Conservation (phyloP, 2,329 filamentous ascomycete genomes). For the Trichoderma sp. region DNA sequence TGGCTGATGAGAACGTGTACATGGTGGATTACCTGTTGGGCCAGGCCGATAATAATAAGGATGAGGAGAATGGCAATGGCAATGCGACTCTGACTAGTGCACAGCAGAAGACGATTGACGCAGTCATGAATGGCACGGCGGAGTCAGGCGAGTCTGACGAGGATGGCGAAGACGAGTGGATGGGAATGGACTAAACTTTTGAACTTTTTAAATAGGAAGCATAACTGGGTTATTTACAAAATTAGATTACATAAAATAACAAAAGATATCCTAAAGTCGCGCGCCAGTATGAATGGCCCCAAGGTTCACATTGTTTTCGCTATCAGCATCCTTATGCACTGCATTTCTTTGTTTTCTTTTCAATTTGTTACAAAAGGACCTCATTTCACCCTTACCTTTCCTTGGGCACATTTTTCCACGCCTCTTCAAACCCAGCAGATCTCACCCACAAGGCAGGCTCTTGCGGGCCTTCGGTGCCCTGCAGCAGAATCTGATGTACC, state of each 20-base stretch:
- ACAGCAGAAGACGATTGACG: slow-evolving; percentile 34
- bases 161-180: slow-evolving; percentile 47
- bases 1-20: slow-evolving; percentile 88
- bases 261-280: slow-evolving; percentile 9
- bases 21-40: slow-evolving; percentile 79
- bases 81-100: slow-evolving; percentile 24
- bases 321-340: not conserved
- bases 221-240: slow-evolving; percentile 15
- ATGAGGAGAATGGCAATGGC: slow-evolving; percentile 29
- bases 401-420: slow-evolving; percentile 54
- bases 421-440: slow-evolving; percentile 64
- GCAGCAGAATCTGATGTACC: slow-evolving; percentile 64
- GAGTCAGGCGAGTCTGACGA: slow-evolving; percentile 45
- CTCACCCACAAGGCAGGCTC: slow-evolving; percentile 65
- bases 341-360: not conserved
- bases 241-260: slow-evolving; percentile 12
- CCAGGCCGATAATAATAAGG: slow-evolving; percentile 47
- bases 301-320: not conserved
- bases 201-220: slow-evolving; percentile 9
- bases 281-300: not conserved
- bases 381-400: not conserved
- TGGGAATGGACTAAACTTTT: slow-evolving; percentile 51
- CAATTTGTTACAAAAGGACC: not conserved
- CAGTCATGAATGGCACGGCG: slow-evolving; percentile 41
- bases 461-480: slow-evolving; percentile 58